Conservation (phyloP, 306 rosid genomes). For the Fagus sylvatica region DNA sequence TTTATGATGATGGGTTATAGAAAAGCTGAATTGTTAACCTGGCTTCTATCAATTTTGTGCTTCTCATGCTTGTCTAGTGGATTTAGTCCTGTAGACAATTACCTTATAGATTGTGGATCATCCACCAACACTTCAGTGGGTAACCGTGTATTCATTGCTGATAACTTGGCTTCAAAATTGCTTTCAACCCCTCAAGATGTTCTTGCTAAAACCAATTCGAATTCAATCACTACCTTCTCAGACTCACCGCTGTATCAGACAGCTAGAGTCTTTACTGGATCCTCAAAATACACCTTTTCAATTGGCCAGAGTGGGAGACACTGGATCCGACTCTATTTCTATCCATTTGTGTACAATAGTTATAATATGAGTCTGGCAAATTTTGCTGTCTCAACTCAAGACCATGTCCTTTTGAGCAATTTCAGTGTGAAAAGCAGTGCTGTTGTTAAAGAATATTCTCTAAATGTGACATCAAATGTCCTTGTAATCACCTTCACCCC, state of each 20-base stretch:
- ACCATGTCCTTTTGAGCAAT: slow-evolving; percentile 49
- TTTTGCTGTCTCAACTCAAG: slow-evolving; percentile 58
- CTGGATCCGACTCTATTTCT: slow-evolving; percentile 93
- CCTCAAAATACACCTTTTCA: slow-evolving; percentile 66
- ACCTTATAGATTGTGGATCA: slow-evolving; percentile 87
- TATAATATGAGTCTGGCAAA: slow-evolving; percentile 55
- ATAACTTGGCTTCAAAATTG: slow-evolving; percentile 48
- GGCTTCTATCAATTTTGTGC: slow-evolving; percentile 47
- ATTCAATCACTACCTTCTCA: slow-evolving; percentile 31
- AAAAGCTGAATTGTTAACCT: slow-evolving; percentile 40
- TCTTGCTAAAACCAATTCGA: slow-evolving; percentile 49
- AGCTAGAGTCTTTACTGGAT: slow-evolving; percentile 64
- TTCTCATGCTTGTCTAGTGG: slow-evolving; percentile 43
- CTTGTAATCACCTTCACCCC: slow-evolving; percentile 64
- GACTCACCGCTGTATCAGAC: slow-evolving; percentile 62
- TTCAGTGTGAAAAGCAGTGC: slow-evolving; percentile 44
- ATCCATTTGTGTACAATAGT: slow-evolving; percentile 42
- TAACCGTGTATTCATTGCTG: slow-evolving; percentile 57
- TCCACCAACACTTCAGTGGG: slow-evolving; percentile 44
- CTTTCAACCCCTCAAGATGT: slow-evolving; percentile 63
- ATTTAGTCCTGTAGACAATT: slow-evolving; percentile 61
- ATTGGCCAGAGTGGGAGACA: slow-evolving; percentile 62
- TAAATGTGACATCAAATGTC: slow-evolving; percentile 45
- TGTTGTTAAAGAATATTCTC: slow-evolving; percentile 62
- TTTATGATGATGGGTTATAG: slow-evolving; percentile 38